These are phyloP conservation scores for Eucalyptus sp. DNA, from an alignment of 345 rosid genomes.

Conservation along the genomic window DNA sequence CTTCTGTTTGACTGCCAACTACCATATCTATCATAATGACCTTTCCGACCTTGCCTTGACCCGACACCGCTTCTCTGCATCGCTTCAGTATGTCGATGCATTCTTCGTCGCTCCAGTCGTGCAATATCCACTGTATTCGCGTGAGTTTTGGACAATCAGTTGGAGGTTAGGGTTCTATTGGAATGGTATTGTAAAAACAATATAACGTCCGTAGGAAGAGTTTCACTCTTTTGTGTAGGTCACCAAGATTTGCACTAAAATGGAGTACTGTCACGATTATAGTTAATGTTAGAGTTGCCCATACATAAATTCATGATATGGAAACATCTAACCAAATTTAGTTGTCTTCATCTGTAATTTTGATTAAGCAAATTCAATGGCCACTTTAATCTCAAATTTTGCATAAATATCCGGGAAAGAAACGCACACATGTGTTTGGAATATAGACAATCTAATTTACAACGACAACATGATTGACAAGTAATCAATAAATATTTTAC, in stretches of 20 bases:
- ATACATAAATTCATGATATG: neutral
- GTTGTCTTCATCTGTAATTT: neutral
- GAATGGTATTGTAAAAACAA: neutral
- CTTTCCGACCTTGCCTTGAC: neutral
- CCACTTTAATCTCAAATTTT: neutral
- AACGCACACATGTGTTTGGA: neutral
- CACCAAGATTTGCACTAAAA: too few relatives aligned
- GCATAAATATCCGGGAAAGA: neutral
- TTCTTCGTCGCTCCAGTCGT: neutral
- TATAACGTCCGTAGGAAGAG: neutral
- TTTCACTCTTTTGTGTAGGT: too few relatives aligned
- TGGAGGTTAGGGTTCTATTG: neutral
- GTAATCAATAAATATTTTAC: neutral
- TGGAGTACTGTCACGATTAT: neutral
- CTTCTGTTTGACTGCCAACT: neutral
- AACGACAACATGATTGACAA: neutral
- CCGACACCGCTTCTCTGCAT: neutral
- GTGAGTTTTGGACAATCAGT: neutral
- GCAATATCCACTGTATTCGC: neutral
- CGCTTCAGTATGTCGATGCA: neutral
- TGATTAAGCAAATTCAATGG: neutral
- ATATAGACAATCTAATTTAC: neutral
- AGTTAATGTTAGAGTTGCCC: neutral
- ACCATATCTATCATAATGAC: constrained; percentile 1
- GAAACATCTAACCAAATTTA: neutral